A percentile compares a stretch with the other conserved stretches of the same genome.
These are phyloP conservation scores for Colletotrichum sidae DNA, from an alignment of 2,329 filamentous ascomycete genomes.

Conservation along the genomic window DNA sequence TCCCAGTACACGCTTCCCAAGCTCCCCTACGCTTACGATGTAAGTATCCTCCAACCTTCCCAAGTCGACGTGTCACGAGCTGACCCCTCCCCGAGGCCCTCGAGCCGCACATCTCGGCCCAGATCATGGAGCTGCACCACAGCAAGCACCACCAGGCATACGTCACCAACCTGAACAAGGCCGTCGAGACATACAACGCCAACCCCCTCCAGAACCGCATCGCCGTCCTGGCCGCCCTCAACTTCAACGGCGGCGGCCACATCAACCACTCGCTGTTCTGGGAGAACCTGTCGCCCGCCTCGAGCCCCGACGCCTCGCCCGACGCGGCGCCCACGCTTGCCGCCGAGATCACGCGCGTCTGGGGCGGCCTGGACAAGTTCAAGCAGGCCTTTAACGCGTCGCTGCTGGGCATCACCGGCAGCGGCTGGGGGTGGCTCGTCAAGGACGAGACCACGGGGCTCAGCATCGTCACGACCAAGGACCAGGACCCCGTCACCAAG, in stretches of 20 bases:
- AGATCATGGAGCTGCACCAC: conserved; percentile 88
- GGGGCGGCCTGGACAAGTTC: conserved; percentile 77
- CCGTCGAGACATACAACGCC: conserved; percentile 67
- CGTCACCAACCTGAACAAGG: conserved; percentile 79
- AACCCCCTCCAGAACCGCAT: conserved; percentile 64
- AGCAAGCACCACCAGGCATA: conserved; percentile 84
- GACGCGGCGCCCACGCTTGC: conserved; percentile 68
- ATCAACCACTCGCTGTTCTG: conserved; percentile 95
- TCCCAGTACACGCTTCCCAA: conserved; percentile 70
- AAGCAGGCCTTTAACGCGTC: conserved; percentile 72
- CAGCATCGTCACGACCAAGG: conserved; percentile 83
- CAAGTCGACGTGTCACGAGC: neutral
- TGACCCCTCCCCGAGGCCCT: conserved; percentile 62
- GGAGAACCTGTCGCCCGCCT: conserved; percentile 79
- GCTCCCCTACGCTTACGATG: conserved; percentile 78
- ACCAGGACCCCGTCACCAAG: conserved; percentile 80
- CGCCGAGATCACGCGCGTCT: conserved; percentile 71
- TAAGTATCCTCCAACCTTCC: conserved; percentile 52
- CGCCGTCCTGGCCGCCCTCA: conserved; percentile 76
- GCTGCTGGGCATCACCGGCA: conserved; percentile 81
- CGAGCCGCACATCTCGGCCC: conserved; percentile 78
- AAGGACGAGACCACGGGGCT: conserved; percentile 70
- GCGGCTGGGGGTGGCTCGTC: conserved; percentile 90
- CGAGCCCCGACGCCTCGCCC: conserved; percentile 66
- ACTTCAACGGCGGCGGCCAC: conserved; percentile 92